A percentile compares a stretch with the other conserved stretches of the same genome.
Evolutionary conservation across 441 rosid genomes (phyloP).

Genomic region (Manihot esculenta): DNA sequence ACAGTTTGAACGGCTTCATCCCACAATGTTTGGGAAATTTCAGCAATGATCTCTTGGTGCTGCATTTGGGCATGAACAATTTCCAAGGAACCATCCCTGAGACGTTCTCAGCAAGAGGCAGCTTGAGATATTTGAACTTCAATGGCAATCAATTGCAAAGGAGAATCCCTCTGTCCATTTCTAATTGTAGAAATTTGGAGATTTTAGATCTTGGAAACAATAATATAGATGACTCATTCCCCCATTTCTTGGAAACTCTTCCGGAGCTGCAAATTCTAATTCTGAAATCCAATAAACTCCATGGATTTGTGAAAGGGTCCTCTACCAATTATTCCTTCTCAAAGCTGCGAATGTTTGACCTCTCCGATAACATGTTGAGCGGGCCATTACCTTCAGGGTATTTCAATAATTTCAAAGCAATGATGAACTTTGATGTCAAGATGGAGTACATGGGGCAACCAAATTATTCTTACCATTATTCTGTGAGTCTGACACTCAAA

Average conservation of each 20-base stretch:
- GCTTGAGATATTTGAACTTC: conserved; percentile 4
- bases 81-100: conserved; percentile 15
- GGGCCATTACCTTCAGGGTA: background rate
- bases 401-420: background rate
- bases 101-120: background rate
- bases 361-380: background rate
- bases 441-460: too few species aligned
- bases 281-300: conserved; percentile 8
- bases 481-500: background rate
- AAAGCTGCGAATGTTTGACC: background rate
- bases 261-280: background rate
- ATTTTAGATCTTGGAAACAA: conserved; percentile 23
- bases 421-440: background rate
- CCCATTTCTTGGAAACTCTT: background rate
- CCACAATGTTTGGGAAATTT: conserved; percentile 9
- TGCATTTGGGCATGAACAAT: conserved; percentile 19
- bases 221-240: conserved; percentile 22
- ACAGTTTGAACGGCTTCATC: conserved; percentile 25
- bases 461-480: background rate
- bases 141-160: conserved; percentile 22
- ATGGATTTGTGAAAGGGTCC: background rate
- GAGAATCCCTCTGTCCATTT: conserved; percentile 18
- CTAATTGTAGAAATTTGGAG: conserved; percentile 9
- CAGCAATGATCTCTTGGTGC: background rate
- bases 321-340: background rate